Evolutionary conservation across 106 monocot species (phyloP), one percentile per base, ranked within the genome.

Genomic region (Gastrodia elata): DNA sequence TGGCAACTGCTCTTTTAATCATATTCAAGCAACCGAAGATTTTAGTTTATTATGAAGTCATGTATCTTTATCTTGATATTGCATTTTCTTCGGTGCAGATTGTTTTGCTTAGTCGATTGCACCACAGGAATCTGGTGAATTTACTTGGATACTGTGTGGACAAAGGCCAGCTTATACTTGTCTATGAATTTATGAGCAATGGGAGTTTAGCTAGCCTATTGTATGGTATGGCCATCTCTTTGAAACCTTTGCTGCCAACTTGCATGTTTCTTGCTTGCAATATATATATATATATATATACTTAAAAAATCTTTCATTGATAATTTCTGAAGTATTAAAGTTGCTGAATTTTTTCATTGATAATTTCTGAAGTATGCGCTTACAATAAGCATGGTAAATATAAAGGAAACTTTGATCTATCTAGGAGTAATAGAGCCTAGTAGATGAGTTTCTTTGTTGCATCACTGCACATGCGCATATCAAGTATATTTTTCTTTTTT

Each of bases 111-210:
- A 80, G 96, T 34, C 92, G 91, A 71, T 77, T 92, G 73, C 96
- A 96, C 77, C 96, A 96, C 67, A 82, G 87, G 35, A 96, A 96
- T 90, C 90, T 96, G 76, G 96, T 96, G 69, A 96, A 96, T 84
- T 73, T 96, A 77, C 83, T 96, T 36, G 96, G 96, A 74, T 96
- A 88, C 75, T 97, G 92, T 80, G 83, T 97, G 27, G 96, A 97
- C 49, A 90, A 93, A 88, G 85, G 87, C 20, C 81, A 85, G 58
- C 80, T 77, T 67, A 93, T 97, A 85, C 84, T 97, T 22, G 71
- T 97, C 44, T 97, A 97, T 68, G 92, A 97, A 82, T 97, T 79
- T 78, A 97, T 97, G 96, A 93, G 88, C 58, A 97, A 93, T 77
- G 92, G 96, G 56, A 97, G 88, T 84, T 82, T 97, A 71, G 90